Conservation (phyloP, 306 rosid species). For the Cicer arietinum region DNA sequence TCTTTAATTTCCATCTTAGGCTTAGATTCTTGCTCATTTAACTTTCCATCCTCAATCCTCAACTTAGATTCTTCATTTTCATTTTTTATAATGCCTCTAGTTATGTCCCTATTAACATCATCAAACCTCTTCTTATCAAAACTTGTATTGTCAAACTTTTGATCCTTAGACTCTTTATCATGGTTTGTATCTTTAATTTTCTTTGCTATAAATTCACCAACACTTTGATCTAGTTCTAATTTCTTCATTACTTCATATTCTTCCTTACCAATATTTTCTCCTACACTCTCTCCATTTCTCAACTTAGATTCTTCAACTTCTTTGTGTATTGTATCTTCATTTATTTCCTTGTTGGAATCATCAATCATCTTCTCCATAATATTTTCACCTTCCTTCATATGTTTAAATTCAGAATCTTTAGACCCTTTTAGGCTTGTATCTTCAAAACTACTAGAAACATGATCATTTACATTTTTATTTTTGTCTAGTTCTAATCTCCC, state of each 20-base stretch:
- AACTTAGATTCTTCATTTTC: slow-evolving; percentile 16
- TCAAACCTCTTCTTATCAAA: neutral
- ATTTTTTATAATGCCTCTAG: neutral
- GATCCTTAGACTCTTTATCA: slow-evolving; percentile 9
- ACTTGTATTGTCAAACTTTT: slow-evolving; percentile 1
- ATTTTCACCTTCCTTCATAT: slow-evolving; percentile 8
- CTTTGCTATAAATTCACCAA: neutral
- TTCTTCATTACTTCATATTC: slow-evolving; percentile 19
- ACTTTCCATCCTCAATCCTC: neutral
- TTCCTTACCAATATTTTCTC: neutral
- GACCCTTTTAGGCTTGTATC: slow-evolving; percentile 37
- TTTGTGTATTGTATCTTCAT: slow-evolving; percentile 1
- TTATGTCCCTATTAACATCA: neutral
- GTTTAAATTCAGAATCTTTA: slow-evolving; percentile 5
- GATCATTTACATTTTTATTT: slow-evolving; percentile 34
- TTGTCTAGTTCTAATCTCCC: slow-evolving; percentile 22
- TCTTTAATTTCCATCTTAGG: neutral
- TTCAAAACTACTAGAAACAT: slow-evolving; percentile 10
- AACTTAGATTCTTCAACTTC: slow-evolving; percentile 30
- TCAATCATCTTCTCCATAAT: slow-evolving; percentile 10
- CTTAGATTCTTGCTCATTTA: neutral
- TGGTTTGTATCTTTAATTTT: slow-evolving; percentile 23
- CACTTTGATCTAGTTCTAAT: slow-evolving; percentile 2
- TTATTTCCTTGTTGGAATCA: slow-evolving; percentile 16
- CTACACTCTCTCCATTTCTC: slow-evolving; percentile 23